A percentile compares a stretch with the other conserved stretches of the same genome.
These are phyloP conservation scores for Fragaria ananassa DNA, from an alignment of 306 rosid species.

Conservation along the genomic window DNA sequence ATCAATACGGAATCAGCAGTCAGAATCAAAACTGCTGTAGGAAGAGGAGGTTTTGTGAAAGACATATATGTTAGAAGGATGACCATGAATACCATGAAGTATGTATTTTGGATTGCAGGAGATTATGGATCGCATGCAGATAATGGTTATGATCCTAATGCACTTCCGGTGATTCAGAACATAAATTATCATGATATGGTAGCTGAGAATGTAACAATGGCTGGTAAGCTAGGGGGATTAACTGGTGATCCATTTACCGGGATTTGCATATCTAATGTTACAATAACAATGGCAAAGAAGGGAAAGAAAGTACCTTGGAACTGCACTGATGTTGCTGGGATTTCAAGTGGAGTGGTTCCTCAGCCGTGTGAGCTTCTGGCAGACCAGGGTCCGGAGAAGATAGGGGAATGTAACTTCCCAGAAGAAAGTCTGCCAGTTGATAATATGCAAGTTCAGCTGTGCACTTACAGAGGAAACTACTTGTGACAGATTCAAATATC, in stretches of 20 bases:
- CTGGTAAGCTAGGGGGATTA: constrained; percentile 66
- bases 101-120: constrained; percentile 82
- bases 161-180: constrained; percentile 52
- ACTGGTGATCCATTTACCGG: constrained; percentile 57
- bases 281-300: constrained; percentile 47
- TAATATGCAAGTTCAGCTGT: constrained; percentile 41
- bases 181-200: constrained; percentile 58
- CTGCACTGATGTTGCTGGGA: constrained; percentile 60
- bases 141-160: constrained; percentile 52
- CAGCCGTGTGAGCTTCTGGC: constrained; percentile 51
- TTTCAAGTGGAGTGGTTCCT: constrained; percentile 58
- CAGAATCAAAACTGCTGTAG: constrained; percentile 71
- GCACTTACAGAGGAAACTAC: constrained; percentile 40
- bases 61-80: constrained; percentile 61
- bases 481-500: constrained; percentile 18
- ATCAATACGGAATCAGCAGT: constrained; percentile 60
- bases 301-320: constrained; percentile 65
- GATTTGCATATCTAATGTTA: constrained; percentile 71
- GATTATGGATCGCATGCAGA: constrained; percentile 75
- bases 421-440: constrained; percentile 48
- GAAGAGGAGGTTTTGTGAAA: constrained; percentile 76
- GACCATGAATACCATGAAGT: constrained; percentile 71
- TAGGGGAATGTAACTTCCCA: constrained; percentile 47
- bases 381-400: constrained; percentile 42
- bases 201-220: constrained; percentile 65